A percentile compares a stretch with the other conserved stretches of the same genome.
Evolutionary conservation across 176 grass and related monocot species (phyloP).

Genomic region (Zea luxurians): DNA sequence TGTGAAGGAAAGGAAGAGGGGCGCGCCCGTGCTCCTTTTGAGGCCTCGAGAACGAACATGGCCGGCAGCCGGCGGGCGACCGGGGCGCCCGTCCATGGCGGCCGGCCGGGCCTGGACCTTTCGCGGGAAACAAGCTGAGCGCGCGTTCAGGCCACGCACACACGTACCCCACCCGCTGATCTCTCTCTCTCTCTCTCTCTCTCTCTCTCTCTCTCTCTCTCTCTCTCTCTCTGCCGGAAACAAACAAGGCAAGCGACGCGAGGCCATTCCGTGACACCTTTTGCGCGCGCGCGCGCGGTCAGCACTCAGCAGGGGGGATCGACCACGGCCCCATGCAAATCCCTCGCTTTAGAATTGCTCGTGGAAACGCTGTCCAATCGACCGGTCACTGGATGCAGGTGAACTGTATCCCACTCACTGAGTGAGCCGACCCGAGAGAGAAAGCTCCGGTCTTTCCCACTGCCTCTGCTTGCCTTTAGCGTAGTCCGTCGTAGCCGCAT

Average conservation of each 20-base stretch:
- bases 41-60: slow-evolving; percentile 11
- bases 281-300: not conserved
- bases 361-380: slow-evolving; percentile 4
- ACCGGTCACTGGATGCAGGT: not conserved
- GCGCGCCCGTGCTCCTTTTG: slow-evolving; percentile 32
- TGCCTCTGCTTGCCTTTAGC: not conserved
- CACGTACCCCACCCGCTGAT: too few relatives aligned
- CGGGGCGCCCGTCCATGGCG: not conserved
- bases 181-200: too few relatives aligned
- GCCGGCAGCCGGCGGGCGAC: not conserved
- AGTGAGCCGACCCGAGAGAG: too few relatives aligned
- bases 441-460: not conserved
- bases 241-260: not conserved
- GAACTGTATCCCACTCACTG: slow-evolving; percentile 32
- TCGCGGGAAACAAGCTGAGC: slow-evolving; percentile 9
- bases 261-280: not conserved
- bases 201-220: too few relatives aligned
- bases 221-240: not conserved
- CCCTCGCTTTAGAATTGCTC: slow-evolving; percentile 28
- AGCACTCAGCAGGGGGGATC: not conserved
- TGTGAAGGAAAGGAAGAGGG: not conserved
- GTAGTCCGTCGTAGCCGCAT: not conserved
- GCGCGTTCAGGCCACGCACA: not conserved
- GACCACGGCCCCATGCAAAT: slow-evolving; percentile 2
- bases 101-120: not conserved